phyloP scores from a whole-genome alignment of 495 filamentous ascomycete genomes.

The Parmelia sp. region DNA sequence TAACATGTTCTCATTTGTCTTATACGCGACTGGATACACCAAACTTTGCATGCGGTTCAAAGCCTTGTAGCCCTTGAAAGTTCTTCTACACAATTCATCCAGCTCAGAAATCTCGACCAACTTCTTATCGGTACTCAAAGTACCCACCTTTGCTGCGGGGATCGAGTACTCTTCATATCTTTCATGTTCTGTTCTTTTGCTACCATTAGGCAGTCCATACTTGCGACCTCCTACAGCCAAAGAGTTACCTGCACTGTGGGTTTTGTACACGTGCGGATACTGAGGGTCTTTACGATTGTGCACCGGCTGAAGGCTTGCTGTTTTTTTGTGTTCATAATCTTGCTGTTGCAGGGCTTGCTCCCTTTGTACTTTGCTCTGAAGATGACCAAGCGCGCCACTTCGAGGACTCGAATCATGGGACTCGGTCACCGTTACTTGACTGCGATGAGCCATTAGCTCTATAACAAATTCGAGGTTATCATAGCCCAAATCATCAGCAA shows the following conservation, averaged over 20 bases:
- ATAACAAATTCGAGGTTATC: constrained; percentile 86
- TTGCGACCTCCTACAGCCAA: constrained; percentile 67
- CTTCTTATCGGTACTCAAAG: constrained; percentile 59
- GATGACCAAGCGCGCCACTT: constrained; percentile 49
- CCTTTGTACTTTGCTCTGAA: constrained; percentile 70
- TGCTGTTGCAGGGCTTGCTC: constrained; percentile 64
- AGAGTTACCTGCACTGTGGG: constrained; percentile 73
- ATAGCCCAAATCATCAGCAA: constrained; percentile 89
- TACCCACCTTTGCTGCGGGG: constrained; percentile 75
- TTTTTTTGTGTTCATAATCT: constrained; percentile 82
- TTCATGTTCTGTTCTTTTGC: constrained; percentile 50
- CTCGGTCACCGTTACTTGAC: constrained; percentile 47
- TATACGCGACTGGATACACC: constrained; percentile 92
- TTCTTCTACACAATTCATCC: constrained; percentile 84
- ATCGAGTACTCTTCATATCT: constrained; percentile 86
- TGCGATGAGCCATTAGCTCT: constrained; percentile 68
- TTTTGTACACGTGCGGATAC: constrained; percentile 91
- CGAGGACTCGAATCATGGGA: constrained; percentile 30
- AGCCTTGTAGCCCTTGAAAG: constrained; percentile 88
- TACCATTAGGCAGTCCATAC: constrained; percentile 68
- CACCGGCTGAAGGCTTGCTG: constrained; percentile 56
- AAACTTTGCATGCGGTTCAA: constrained; percentile 98
- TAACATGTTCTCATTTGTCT: constrained; percentile 95
- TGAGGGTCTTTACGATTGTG: constrained; percentile 54
- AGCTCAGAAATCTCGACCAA: constrained; percentile 71